phyloP scores from a whole-genome alignment of 768 basidiomycete genomes.

The Psilocybe cubensis region DNA sequence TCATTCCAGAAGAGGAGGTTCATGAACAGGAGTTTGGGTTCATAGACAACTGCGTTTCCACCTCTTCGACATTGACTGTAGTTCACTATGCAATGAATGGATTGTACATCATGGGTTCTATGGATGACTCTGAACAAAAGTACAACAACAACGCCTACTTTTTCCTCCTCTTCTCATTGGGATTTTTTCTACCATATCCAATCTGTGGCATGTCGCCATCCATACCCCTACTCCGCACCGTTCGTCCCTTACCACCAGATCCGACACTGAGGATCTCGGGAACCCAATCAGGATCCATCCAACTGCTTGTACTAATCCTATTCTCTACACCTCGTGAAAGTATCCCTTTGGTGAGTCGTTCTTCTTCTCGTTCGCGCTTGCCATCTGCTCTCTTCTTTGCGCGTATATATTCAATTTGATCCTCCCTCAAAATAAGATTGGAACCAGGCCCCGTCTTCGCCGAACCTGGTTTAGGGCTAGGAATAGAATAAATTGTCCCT shows the following conservation, averaged over 20 bases:
- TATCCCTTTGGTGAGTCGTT: slow-evolving; percentile 68
- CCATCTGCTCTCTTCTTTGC: slow-evolving; percentile 81
- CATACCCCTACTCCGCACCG: slow-evolving; percentile 48
- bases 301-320: slow-evolving; percentile 66
- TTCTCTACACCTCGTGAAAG: slow-evolving; percentile 49
- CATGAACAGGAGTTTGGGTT: slow-evolving; percentile 89
- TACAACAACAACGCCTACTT: slow-evolving; percentile 40
- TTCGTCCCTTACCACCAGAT: slow-evolving; percentile 72
- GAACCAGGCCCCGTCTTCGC: slow-evolving; percentile 84
- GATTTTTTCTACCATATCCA: slow-evolving; percentile 88
- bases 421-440: slow-evolving; percentile 89
- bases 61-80: slow-evolving; percentile 16
- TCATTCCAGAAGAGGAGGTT: slow-evolving; percentile 97
- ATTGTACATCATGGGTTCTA: slow-evolving; percentile 15
- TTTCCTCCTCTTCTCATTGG: slow-evolving; percentile 75
- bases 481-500: slow-evolving; percentile 92
- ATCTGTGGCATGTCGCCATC: slow-evolving; percentile 80
- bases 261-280: slow-evolving; percentile 77
- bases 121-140: slow-evolving; percentile 3
- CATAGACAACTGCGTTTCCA: slow-evolving; percentile 37
- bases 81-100: slow-evolving; percentile 21
- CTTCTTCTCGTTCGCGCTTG: slow-evolving; percentile 78
- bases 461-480: slow-evolving; percentile 85
- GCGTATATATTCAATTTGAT: slow-evolving; percentile 85
- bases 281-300: slow-evolving; percentile 97